Conservation (phyloP, 305 asterid genomes). For the Solanum hybrid region DNA sequence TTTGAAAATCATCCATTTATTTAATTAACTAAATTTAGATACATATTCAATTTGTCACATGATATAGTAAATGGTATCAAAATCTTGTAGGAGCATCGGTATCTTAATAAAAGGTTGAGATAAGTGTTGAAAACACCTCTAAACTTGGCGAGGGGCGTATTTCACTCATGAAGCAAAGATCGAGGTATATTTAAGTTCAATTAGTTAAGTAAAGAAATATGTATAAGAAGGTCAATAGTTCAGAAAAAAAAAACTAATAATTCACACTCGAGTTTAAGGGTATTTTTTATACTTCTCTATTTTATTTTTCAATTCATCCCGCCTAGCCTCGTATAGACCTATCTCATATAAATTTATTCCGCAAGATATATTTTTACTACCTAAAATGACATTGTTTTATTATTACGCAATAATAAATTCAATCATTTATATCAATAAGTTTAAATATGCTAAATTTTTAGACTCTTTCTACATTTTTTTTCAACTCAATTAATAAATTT, state of each 20-base stretch:
- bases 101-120: accelerated
- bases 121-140: too few relatives aligned
- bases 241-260: too few relatives aligned
- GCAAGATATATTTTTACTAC: not conserved
- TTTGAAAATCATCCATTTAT: accelerated
- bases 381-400: not conserved
- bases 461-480: not conserved
- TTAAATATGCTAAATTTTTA: too few relatives aligned
- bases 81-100: accelerated
- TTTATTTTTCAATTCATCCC: not conserved
- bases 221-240: not conserved
- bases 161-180: accelerated
- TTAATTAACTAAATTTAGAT: too few relatives aligned
- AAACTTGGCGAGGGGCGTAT: accelerated
- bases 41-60: accelerated
- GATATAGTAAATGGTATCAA: accelerated
- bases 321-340: not conserved
- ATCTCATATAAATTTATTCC: too few relatives aligned
- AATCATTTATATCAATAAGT: too few relatives aligned
- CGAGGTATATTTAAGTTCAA: too few relatives aligned
- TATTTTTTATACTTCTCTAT: too few relatives aligned
- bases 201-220: too few relatives aligned
- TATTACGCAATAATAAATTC: not conserved
- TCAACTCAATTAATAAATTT: not conserved
- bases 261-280: accelerated